These are phyloP conservation scores for Solanum virginianum DNA, from an alignment of 257 asterid genomes.

Conservation along the genomic window DNA sequence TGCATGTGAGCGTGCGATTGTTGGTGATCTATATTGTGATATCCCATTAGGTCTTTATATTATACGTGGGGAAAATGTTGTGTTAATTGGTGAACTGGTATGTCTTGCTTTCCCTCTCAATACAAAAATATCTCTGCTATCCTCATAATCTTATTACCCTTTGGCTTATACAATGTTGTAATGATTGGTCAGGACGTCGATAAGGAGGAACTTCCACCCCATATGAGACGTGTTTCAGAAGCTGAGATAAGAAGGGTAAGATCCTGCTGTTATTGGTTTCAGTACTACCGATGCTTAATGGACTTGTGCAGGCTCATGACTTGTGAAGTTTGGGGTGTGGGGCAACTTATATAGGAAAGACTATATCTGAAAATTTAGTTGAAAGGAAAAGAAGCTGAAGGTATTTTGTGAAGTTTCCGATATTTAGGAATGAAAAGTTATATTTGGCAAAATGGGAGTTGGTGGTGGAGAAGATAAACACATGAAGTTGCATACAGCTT, in stretches of 20 bases:
- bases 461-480: not conserved
- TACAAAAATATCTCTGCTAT: not conserved
- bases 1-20: conserved; percentile 89
- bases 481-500: not conserved
- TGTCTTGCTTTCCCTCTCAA: conserved; percentile 1
- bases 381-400: not conserved
- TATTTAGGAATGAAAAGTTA: not conserved
- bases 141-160: not conserved
- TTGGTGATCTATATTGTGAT: conserved; percentile 85
- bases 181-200: conserved; percentile 54
- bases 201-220: conserved; percentile 80
- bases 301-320: not conserved
- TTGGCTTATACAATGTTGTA: not conserved
- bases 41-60: conserved; percentile 83
- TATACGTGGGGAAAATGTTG: conserved; percentile 96
- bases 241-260: conserved; percentile 77
- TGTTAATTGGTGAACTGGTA: conserved; percentile 97
- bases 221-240: conserved; percentile 64
- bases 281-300: not conserved
- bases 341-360: not conserved
- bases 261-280: not conserved
- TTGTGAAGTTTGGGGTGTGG: not conserved
- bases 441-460: not conserved
- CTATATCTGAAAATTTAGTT: not conserved
- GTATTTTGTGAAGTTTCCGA: not conserved